Evolutionary conservation across 208 protist genomes (phyloP).

Genomic region (Leishmania braziliensis): DNA sequence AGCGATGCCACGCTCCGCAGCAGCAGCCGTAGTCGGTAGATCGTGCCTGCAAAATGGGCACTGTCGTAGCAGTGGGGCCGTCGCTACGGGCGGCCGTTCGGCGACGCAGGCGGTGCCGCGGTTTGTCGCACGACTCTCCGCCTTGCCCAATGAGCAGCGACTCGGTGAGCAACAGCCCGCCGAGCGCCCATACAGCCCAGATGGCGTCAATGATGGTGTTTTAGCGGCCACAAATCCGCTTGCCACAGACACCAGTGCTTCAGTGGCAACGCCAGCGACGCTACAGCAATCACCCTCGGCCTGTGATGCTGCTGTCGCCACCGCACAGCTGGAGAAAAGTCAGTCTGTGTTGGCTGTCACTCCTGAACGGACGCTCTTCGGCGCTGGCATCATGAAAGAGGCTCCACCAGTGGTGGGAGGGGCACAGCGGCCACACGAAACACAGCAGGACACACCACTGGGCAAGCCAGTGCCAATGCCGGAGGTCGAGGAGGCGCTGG

Average conservation of each 20-base stretch:
- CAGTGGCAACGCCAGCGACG: background rate
- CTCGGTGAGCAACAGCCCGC: constrained; percentile 11
- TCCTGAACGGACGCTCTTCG: constrained; percentile 21
- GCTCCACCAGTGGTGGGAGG: constrained; percentile 6
- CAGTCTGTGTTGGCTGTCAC: constrained; percentile 8
- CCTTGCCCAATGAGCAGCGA: constrained; percentile 20
- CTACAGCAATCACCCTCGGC: background rate
- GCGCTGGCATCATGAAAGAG: constrained; percentile 3
- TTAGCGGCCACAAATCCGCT: background rate
- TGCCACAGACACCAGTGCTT: background rate
- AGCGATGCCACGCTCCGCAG: background rate
- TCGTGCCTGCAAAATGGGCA: background rate
- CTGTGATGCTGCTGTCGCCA: background rate
- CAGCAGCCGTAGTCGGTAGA: constrained; percentile 3
- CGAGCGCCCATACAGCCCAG: background rate
- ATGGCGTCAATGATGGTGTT: background rate
- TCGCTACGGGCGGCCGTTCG: background rate
- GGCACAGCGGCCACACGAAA: background rate
- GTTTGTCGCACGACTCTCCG: constrained; percentile 35
- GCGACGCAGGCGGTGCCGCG: constrained; percentile 27
- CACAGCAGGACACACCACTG: background rate
- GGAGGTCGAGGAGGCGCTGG: background rate
- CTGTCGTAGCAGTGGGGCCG: constrained; percentile 9
- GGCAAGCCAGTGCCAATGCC: background rate
- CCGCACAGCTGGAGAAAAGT: constrained; percentile 1